Evolutionary conservation across 2,329 filamentous ascomycete species (phyloP).

Genomic region (Fonsecaea nubica): DNA sequence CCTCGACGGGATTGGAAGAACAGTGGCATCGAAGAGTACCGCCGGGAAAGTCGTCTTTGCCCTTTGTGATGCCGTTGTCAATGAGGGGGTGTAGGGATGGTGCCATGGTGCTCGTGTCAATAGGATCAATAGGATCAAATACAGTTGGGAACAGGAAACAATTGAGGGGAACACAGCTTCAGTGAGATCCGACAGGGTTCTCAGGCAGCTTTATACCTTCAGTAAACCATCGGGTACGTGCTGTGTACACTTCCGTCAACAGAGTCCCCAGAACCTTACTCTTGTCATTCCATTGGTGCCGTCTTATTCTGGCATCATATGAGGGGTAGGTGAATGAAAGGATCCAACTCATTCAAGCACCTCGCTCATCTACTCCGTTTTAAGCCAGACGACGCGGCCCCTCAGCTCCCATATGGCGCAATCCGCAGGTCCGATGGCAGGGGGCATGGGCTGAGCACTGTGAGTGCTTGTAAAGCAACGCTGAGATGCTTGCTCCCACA

Average conservation of each 20-base stretch:
- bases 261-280: conserved; percentile 4
- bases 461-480: background rate
- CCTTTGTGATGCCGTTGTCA: conserved; percentile 67
- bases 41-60: conserved; percentile 61
- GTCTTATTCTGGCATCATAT: conserved; percentile 13
- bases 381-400: conserved; percentile 5
- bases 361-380: conserved; percentile 18
- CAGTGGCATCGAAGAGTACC: conserved; percentile 70
- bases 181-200: background rate
- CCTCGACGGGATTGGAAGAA: conserved; percentile 60
- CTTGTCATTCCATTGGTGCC: background rate
- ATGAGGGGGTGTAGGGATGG: conserved; percentile 66
- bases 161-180: background rate
- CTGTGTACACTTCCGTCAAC: conserved; percentile 9
- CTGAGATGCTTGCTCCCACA: background rate
- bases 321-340: conserved; percentile 13
- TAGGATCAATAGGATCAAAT: background rate
- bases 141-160: background rate
- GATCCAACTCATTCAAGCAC: background rate
- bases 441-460: background rate
- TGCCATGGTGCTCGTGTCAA: conserved; percentile 29
- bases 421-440: conserved; percentile 17
- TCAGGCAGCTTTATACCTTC: conserved; percentile 9
- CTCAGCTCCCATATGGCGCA: conserved; percentile 7
- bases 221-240: conserved; percentile 2